Evolutionary conservation across 2,329 filamentous ascomycete genomes (phyloP), one percentile per base, ranked within the genome.

Genomic region (Rhynchosporium graminicola): DNA sequence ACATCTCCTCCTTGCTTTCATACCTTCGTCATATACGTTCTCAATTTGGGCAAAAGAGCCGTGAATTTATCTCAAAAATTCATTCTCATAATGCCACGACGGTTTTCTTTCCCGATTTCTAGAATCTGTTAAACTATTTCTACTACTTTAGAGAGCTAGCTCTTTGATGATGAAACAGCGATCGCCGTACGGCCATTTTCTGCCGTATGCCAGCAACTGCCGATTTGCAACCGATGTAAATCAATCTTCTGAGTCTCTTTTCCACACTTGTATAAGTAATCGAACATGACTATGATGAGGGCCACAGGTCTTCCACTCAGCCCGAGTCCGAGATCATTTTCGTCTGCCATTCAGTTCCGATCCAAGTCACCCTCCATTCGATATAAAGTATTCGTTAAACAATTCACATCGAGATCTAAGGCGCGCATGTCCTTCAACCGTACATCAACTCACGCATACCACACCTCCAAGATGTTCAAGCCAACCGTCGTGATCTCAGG

Each of bases 401-500:
- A 36, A 36, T 36, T 36, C 33, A 36, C 33, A 36, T 10, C 20
- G 5, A 3, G n/a, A 46, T 46, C 40, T n/a, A 12, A 43, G 13
- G 4, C 4, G 7, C 40, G 3, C 38, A 36, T 38, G 26, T 9
- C 15, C 29, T 10, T 29, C 46, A 10, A 26, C 12, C 26, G 7
- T 10, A 52, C 12, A 7, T 26, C 31, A 13, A 5, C 9, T 12
- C 33, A 26, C 15, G 10, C 50, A 52, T 47, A 28, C 15, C 38
- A 36, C 15, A 38, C 29, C 45, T 45, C 33, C 43, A 61, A 26
- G 20, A 62, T 62, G 60, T 31, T 36, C 4, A 58, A 62, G 58
- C 60, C 55, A n/a, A 33, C 33, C 1, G 48, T 62, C 10, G 54
- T 62, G 38, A 62, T 62, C 29, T 45, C 15, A 28, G 55, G 62